These are phyloP conservation scores for Cladobotryum mycophilum DNA, from an alignment of 2,329 filamentous ascomycete genomes.

Conservation along the genomic window DNA sequence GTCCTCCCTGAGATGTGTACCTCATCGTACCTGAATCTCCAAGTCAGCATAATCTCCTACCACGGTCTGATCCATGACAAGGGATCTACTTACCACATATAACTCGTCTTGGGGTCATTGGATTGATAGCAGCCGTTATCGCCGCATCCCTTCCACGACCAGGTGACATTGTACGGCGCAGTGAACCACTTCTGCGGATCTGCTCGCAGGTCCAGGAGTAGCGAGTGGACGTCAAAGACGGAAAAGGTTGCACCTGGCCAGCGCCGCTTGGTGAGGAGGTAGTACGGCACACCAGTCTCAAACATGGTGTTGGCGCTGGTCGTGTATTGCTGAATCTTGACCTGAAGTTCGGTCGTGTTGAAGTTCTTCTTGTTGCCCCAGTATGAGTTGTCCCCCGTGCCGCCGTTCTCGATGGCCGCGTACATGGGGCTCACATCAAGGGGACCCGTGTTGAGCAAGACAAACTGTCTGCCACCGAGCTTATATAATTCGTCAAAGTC, in stretches of 20 bases:
- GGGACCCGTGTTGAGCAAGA: conserved; percentile 63
- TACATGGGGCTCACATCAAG: conserved; percentile 65
- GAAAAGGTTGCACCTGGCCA: conserved; percentile 57
- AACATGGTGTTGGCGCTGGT: conserved; percentile 44
- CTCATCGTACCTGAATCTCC: conserved; percentile 48
- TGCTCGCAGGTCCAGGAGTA: conserved; percentile 59
- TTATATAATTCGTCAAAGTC: conserved; percentile 58
- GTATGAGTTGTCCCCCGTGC: conserved; percentile 27
- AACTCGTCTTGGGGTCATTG: conserved; percentile 41
- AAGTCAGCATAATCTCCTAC: background rate
- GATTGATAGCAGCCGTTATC: conserved; percentile 7
- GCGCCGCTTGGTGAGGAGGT: conserved; percentile 36
- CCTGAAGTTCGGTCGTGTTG: conserved; percentile 41
- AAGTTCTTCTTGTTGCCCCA: conserved; percentile 41
- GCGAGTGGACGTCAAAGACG: conserved; percentile 59
- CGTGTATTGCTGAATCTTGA: conserved; percentile 42
- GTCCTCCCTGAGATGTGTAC: conserved; percentile 65
- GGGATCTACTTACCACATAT: conserved; percentile 51
- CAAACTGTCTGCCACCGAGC: conserved; percentile 62
- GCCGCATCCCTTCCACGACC: conserved; percentile 6
- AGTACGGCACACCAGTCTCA: conserved; percentile 43
- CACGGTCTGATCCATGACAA: background rate
- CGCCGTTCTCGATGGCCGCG: conserved; percentile 20
- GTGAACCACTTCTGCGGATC: conserved; percentile 57
- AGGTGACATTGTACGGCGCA: conserved; percentile 46